Base-by-base conservation (phyloP, 2,329 filamentous ascomycete species). In the Colletotrichum theobromicola region DNA sequence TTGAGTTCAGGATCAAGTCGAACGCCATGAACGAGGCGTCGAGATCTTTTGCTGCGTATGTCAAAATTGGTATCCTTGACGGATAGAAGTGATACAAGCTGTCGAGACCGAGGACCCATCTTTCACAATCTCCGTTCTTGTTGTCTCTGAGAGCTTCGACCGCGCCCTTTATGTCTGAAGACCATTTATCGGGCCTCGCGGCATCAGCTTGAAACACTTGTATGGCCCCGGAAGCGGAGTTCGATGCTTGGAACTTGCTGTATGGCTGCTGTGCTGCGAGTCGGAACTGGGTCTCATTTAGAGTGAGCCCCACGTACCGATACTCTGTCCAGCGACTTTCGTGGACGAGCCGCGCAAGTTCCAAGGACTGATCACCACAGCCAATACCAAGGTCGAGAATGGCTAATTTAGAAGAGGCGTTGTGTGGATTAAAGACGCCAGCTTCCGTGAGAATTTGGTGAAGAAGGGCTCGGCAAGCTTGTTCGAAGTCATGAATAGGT, bases 361-460 rank as follows among this genome's bases (percentile, higher is more conserved):
- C 85, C 24, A 88, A 79, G 0, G 86, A 89, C 79, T 92, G 90
- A 76, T 92, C 89, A 35, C 90, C 90, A 75, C 90, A 92, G 12
- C 90, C 90, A 75, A 91, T 89, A 4, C 90, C 90, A 2, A 91
- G 82, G 74, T 92, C 90, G 1, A 92, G 80, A 12, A 89, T 82
- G 4, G 84, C 79, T 7, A 86, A 76, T 8, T 75, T 37, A 7
- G 75, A 67, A 10, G 70, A 18, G 30, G 55, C 10, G 5, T 30
- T 16, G 7, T 74, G 55, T 24, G 76, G 67, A 61, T 75, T 53
- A 32, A 85, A 70, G 6, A 90, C 80, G 1, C 85, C 84, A 1
- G 89, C 85, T 7, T 83, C 79, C 24, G 79, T 71, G 5, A 91
- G 79, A 6, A 91, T 84, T 68, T 89, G 82, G 0, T 84, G 79